Base-by-base conservation (phyloP, 805 yeast species). In the Candida tallmaniae region DNA sequence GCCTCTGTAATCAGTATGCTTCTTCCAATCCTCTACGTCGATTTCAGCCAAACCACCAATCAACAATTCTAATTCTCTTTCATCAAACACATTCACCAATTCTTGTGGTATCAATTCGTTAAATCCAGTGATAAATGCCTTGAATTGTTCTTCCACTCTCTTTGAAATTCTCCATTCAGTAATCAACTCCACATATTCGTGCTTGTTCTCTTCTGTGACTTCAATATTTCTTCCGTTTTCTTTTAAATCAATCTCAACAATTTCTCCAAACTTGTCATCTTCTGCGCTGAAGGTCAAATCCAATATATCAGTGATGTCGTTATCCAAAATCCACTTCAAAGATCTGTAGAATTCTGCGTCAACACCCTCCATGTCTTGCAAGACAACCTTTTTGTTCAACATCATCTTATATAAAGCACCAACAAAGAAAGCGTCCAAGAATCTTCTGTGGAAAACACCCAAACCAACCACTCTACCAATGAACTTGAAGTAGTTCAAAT, bases 31-130 rank as follows among this genome's bases (percentile, higher is more conserved):
- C 46, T 89, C 97, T 39, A 90, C 84, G 61, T 93, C 98, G 52
- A 93, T 90, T 53, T 93, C 98, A 2, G 97, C 93, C 54, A 93
- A 80, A 61, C 99, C 99, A 59, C 98, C 98, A 62, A 93, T 93
- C 56, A 93, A 75, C 57, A 93, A 70, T 70, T 93, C 99, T 45
- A 93, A 69, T 65, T 93, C 99, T 60, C 97, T 82, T 68, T 93
- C 98, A 63, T 93, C 98, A 58, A 93, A 93, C 28, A 93, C 98
- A 47, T 85, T 87, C 36, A 93, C 95, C 41, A 93, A 69, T 58
- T 93, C 98, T 63, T 89, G 96, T 20, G 99, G 98, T 43, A 93
- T 87, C 53, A 93, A 74, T 61, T 93, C 99, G 60, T 90, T 88
- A 74, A 93, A 93, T 13, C 99, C 99, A 56, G 87, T 89, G 74